phyloP scores from a whole-genome alignment of 176 grass and related monocot genomes.

The Alopecurus myosuroides region DNA sequence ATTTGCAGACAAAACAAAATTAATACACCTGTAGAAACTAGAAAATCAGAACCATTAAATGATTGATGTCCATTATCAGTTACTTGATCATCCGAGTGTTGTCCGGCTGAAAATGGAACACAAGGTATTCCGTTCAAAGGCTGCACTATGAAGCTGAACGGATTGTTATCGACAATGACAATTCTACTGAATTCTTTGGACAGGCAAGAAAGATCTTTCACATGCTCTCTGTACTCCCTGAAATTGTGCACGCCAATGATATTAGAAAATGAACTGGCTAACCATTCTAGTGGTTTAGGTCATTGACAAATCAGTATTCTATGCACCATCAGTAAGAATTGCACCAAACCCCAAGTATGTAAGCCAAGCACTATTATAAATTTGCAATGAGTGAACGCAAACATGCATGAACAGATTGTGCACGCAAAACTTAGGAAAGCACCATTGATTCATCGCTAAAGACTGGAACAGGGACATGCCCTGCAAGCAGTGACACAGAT shows the following conservation, averaged over 20 bases:
- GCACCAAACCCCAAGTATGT: neutral
- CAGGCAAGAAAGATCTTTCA: constrained; percentile 95
- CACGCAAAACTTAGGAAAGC: neutral
- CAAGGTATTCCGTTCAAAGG: constrained; percentile 97
- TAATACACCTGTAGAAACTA: neutral
- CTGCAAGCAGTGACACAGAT: neutral
- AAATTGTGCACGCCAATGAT: constrained; percentile 8
- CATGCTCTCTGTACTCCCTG: constrained; percentile 97
- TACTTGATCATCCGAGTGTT: constrained; percentile 88
- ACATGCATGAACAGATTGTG: neutral
- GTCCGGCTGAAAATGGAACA: constrained; percentile 89
- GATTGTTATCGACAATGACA: constrained; percentile 94
- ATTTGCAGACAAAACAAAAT: constrained; percentile 27
- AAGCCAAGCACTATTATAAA: neutral
- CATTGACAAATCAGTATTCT: neutral
- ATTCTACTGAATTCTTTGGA: constrained; percentile 69
- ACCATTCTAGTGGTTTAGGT: neutral
- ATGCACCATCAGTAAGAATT: neutral
- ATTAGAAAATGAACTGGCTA: constrained; percentile 15
- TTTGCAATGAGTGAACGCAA: neutral
- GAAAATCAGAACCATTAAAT: neutral
- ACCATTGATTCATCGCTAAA: neutral
- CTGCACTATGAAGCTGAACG: constrained; percentile 96
- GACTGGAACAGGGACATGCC: neutral
- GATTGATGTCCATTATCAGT: neutral